A percentile compares a stretch with the other conserved stretches of the same genome.
Conservation (phyloP, 2,329 filamentous ascomycete genomes). For the Orbilia ellipsospora region DNA sequence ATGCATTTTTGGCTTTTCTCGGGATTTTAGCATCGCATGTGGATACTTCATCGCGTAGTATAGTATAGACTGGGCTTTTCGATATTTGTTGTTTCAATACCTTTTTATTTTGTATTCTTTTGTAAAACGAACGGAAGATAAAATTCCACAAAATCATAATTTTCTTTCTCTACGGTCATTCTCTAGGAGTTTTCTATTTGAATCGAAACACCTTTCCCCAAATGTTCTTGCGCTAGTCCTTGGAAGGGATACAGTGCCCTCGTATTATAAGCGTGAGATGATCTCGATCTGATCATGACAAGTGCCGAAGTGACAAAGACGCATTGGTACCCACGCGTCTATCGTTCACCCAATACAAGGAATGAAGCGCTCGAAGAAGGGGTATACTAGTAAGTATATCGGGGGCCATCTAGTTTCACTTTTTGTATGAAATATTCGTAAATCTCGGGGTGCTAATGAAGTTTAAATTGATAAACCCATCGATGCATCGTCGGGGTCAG, state of each 20-base stretch:
- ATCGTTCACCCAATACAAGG: background rate
- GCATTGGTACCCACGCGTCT: background rate
- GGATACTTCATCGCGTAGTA: constrained; percentile 47
- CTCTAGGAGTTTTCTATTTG: background rate
- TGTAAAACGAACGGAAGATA: constrained; percentile 5
- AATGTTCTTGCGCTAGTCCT: background rate
- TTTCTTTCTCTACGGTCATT: constrained; percentile 20
- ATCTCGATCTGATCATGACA: background rate
- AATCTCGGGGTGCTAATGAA: background rate
- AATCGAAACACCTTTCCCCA: background rate
- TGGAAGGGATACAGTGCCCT: too few relatives aligned
- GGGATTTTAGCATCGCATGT: constrained; percentile 50
- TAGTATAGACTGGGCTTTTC: constrained; percentile 41
- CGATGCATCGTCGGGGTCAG: background rate
- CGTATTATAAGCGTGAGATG: too few relatives aligned
- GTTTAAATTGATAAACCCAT: background rate
- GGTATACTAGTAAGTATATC: background rate
- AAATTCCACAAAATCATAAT: background rate
- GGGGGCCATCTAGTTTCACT: background rate
- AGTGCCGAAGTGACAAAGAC: background rate
- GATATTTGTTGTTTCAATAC: too few relatives aligned
- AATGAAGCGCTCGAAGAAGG: background rate
- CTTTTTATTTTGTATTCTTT: constrained; percentile 1
- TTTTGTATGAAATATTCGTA: constrained; percentile 15
- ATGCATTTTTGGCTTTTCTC: constrained; percentile 21